These are phyloP conservation scores for Peribolospora baueri DNA, from an alignment of 768 basidiomycete species.

Conservation along the genomic window DNA sequence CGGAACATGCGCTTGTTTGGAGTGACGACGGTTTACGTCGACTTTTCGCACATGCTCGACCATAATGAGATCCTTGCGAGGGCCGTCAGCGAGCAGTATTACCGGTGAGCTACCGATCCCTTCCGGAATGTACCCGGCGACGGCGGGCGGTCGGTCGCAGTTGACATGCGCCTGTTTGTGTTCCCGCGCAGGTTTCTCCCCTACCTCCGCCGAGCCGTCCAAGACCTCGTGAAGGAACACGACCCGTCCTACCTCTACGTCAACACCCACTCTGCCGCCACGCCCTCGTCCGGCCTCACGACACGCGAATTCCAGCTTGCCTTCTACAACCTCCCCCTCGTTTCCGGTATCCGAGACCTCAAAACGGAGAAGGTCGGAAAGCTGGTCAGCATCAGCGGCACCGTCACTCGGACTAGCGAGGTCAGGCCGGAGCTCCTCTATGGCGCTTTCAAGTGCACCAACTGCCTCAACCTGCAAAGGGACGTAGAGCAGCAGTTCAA, in stretches of 20 bases:
- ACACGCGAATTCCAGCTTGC: slow-evolving; percentile 86
- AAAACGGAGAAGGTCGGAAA: slow-evolving; percentile 83
- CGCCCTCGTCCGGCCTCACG: slow-evolving; percentile 55
- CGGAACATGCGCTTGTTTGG: slow-evolving; percentile 86
- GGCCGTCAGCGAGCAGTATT: slow-evolving; percentile 84
- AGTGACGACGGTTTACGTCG: slow-evolving; percentile 85
- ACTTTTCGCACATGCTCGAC: slow-evolving; percentile 70
- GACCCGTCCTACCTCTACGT: slow-evolving; percentile 88
- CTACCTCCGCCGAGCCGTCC: slow-evolving; percentile 70
- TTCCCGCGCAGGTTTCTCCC: slow-evolving; percentile 40
- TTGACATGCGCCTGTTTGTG: neutral
- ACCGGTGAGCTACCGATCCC: slow-evolving; percentile 27
- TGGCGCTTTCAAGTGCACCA: slow-evolving; percentile 79
- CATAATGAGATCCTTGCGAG: slow-evolving; percentile 80
- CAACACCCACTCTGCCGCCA: slow-evolving; percentile 48
- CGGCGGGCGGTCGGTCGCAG: neutral
- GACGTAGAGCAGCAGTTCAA: slow-evolving; percentile 99
- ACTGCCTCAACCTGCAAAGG: slow-evolving; percentile 58
- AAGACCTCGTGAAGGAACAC: slow-evolving; percentile 65
- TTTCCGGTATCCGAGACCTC: slow-evolving; percentile 80
- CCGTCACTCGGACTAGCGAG: slow-evolving; percentile 90
- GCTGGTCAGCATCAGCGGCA: slow-evolving; percentile 83
- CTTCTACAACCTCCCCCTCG: slow-evolving; percentile 74
- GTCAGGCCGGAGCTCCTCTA: slow-evolving; percentile 82
- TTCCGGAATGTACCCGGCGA: neutral